These are phyloP conservation scores for Zygosaccharomyces pseudobailii DNA, from an alignment of 1,139 yeast genomes.

Conservation along the genomic window DNA sequence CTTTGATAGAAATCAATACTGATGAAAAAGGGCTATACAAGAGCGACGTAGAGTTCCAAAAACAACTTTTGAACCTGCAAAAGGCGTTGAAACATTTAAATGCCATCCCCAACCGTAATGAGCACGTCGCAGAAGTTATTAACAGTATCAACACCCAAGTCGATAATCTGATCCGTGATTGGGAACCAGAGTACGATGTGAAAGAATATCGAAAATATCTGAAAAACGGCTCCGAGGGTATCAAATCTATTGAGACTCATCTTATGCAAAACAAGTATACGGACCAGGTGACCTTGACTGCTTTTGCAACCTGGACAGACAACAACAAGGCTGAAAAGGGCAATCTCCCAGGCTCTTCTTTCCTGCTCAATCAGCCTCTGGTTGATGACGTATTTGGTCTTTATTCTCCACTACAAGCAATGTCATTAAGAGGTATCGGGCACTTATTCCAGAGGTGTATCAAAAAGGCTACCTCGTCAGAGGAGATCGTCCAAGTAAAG, in stretches of 20 bases:
- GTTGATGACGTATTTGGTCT: slow-evolving; percentile 31
- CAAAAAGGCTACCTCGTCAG: slow-evolving; percentile 12
- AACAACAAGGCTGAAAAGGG: slow-evolving; percentile 7
- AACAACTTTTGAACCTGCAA: slow-evolving; percentile 17
- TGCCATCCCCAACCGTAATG: slow-evolving; percentile 10
- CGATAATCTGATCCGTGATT: slow-evolving; percentile 12
- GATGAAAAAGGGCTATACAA: slow-evolving; percentile 20
- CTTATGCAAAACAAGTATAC: slow-evolving; percentile 27
- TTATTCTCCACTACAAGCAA: slow-evolving; percentile 26
- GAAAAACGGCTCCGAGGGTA: slow-evolving; percentile 4
- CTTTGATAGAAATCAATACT: slow-evolving; percentile 4
- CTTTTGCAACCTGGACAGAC: slow-evolving; percentile 21
- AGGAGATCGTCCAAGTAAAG: slow-evolving; percentile 20
- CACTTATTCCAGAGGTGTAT: slow-evolving; percentile 18
- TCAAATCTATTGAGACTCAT: slow-evolving; percentile 26
- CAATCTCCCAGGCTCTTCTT: slow-evolving; percentile 4
- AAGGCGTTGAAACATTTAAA: slow-evolving; percentile 13
- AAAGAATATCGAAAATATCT: slow-evolving; percentile 4
- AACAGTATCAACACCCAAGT: slow-evolving; percentile 18
- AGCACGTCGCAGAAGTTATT: slow-evolving; percentile 14
- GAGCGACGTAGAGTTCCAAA: slow-evolving; percentile 19
- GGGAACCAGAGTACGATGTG: slow-evolving; percentile 22
- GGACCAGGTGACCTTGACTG: slow-evolving; percentile 22
- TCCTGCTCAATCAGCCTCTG: slow-evolving; percentile 21
- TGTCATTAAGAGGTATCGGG: slow-evolving; percentile 31